Evolutionary conservation across 148 eudicot genomes (phyloP).

Genomic region (Rhododendron molle): DNA sequence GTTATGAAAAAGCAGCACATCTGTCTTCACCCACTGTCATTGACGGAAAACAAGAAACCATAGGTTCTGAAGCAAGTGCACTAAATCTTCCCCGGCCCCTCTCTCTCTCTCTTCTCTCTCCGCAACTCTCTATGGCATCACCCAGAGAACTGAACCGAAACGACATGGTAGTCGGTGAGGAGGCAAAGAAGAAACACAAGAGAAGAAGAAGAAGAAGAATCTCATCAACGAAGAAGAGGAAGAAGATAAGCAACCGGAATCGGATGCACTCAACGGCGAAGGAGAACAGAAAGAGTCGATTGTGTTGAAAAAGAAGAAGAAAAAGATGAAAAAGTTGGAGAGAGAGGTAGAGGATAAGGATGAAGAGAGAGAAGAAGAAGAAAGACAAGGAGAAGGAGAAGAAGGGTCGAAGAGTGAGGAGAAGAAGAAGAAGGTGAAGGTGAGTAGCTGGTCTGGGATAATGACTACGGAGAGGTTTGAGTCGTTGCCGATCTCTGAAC

Average conservation of each 20-base stretch:
- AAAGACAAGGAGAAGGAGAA: conserved; percentile 12
- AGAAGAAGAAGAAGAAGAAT: neutral
- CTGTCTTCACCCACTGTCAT: neutral
- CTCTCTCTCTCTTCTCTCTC: neutral
- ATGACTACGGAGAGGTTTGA: conserved; percentile 63
- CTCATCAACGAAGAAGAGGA: neutral
- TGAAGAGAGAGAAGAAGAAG: conserved; percentile 9
- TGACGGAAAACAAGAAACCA: neutral
- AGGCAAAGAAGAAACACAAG: conserved; percentile 11
- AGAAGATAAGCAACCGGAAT: neutral
- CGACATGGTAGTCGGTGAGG: neutral
- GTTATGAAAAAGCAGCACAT: neutral
- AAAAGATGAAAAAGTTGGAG: neutral
- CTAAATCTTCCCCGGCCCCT: neutral
- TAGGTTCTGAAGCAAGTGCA: neutral
- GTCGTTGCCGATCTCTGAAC: conserved; percentile 48
- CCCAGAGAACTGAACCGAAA: neutral
- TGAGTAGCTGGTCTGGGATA: conserved; percentile 50
- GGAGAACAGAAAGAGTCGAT: conserved; percentile 7
- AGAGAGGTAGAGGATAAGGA: neutral
- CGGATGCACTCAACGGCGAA: neutral
- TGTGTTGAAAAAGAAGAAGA: conserved; percentile 11
- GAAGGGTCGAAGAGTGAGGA: neutral
- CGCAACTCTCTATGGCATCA: conserved; percentile 13
- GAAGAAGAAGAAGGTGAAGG: conserved; percentile 26